Conservation (phyloP, 805 yeast genomes). For the Vanderwaltozyma verrucispora region DNA sequence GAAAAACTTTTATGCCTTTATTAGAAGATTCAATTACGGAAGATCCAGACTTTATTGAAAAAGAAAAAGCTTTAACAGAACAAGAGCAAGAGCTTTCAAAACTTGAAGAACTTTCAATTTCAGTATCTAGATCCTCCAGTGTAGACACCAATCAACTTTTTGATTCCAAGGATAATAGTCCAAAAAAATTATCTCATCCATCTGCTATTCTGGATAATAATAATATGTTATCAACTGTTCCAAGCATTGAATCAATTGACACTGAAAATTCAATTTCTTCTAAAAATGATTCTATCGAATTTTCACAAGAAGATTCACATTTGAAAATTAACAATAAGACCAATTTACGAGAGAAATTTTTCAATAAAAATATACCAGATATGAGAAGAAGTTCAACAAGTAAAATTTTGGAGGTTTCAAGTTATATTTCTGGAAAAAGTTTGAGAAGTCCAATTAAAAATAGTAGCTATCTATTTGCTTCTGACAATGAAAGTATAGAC, state of each 20-base stretch:
- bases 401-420: not conserved
- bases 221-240: constrained; percentile 17
- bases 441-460: not conserved
- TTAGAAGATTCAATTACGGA: constrained; percentile 1
- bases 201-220: not conserved
- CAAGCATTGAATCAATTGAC: constrained; percentile 23
- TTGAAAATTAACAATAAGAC: not conserved
- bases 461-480: constrained; percentile 18
- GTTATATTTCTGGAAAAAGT: not conserved
- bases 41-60: constrained; percentile 9
- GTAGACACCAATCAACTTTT: constrained; percentile 19
- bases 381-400: too few relatives aligned
- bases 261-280: constrained; percentile 11
- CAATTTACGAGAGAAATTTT: constrained; percentile 8
- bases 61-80: constrained; percentile 16
- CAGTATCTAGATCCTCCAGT: constrained; percentile 10
- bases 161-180: constrained; percentile 16
- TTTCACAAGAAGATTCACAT: not conserved
- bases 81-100: constrained; percentile 11
- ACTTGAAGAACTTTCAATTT: constrained; percentile 8
- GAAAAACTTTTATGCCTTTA: not conserved
- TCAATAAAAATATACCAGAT: not conserved
- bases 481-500: constrained; percentile 21
- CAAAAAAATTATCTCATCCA: constrained; percentile 1
- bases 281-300: too few relatives aligned